Evolutionary conservation across 176 grass and related monocot species (phyloP).

Genomic region (Microstegium vimineum): DNA sequence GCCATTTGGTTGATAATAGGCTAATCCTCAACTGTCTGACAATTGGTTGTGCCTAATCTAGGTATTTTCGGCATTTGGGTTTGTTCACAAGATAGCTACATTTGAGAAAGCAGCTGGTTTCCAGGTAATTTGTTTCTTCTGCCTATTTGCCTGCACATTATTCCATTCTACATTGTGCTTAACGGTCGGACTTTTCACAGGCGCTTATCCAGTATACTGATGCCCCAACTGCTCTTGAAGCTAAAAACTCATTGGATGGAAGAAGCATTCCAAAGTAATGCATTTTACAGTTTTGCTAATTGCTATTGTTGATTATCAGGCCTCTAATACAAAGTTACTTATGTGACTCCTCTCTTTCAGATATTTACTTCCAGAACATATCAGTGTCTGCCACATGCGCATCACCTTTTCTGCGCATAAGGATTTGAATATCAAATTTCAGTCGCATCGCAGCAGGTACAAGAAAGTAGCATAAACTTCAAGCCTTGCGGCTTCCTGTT

Average conservation of each 20-base stretch:
- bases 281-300: background rate
- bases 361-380: conserved; percentile 85
- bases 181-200: conserved; percentile 40
- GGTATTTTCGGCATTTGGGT: conserved; percentile 98
- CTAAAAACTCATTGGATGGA: conserved; percentile 91
- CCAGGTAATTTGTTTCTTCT: conserved; percentile 52
- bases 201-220: conserved; percentile 96
- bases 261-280: conserved; percentile 94
- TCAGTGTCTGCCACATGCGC: conserved; percentile 67
- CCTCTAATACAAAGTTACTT: background rate
- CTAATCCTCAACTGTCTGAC: background rate
- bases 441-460: conserved; percentile 97
- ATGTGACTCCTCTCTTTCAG: conserved; percentile 42
- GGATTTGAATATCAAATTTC: conserved; percentile 99
- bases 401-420: conserved; percentile 97
- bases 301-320: background rate
- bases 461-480: background rate
- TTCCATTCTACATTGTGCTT: background rate
- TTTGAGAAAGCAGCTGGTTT: conserved; percentile 99
- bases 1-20: background rate
- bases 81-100: conserved; percentile 99
- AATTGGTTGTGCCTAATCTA: conserved; percentile 21
- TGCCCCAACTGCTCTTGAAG: conserved; percentile 75
- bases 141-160: background rate
- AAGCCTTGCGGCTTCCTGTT: background rate